A percentile compares a stretch with the other conserved stretches of the same genome.
Conservation (phyloP, 352 stramenopile genomes). For the Saprolegnia parasitica region DNA sequence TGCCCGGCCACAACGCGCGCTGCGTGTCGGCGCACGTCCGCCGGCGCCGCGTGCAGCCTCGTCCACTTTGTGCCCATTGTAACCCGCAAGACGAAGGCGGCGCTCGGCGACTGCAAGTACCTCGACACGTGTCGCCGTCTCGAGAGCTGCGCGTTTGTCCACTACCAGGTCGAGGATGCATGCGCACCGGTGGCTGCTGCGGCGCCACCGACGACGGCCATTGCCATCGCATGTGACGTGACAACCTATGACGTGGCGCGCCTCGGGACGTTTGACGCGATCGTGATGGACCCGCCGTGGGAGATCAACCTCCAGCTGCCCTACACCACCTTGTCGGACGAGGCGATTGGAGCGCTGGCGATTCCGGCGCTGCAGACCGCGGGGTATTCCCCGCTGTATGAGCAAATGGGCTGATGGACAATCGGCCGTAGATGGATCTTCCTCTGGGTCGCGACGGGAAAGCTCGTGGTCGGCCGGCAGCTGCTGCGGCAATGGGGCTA, state of each 20-base stretch:
- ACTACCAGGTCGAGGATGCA: constrained; percentile 28
- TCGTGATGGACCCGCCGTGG: constrained; percentile 27
- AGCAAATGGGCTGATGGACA: too few relatives aligned
- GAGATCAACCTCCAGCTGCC: constrained; percentile 26
- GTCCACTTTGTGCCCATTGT: not conserved
- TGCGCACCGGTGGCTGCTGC: not conserved
- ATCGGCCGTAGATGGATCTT: not conserved
- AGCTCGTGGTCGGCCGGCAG: constrained; percentile 11
- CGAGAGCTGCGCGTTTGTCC: constrained; percentile 13
- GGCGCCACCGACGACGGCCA: not conserved
- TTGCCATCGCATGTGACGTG: constrained; percentile 9
- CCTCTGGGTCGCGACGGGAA: constrained; percentile 22
- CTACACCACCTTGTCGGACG: constrained; percentile 22
- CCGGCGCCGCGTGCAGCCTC: not conserved
- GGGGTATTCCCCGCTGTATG: too few relatives aligned
- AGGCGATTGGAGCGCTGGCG: constrained; percentile 13
- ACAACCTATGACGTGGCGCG: constrained; percentile 8
- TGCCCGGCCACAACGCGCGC: not conserved
- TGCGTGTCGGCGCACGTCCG: too few relatives aligned
- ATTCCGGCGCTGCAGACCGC: constrained; percentile 18
- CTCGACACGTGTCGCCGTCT: constrained; percentile 11
- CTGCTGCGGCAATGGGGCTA: constrained; percentile 25
- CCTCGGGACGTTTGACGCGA: constrained; percentile 20
- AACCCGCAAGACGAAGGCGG: constrained; percentile 17
- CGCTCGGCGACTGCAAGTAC: constrained; percentile 23